Evolutionary conservation across 345 rosid genomes (phyloP).

Genomic region (Boechera divaricarpa): DNA sequence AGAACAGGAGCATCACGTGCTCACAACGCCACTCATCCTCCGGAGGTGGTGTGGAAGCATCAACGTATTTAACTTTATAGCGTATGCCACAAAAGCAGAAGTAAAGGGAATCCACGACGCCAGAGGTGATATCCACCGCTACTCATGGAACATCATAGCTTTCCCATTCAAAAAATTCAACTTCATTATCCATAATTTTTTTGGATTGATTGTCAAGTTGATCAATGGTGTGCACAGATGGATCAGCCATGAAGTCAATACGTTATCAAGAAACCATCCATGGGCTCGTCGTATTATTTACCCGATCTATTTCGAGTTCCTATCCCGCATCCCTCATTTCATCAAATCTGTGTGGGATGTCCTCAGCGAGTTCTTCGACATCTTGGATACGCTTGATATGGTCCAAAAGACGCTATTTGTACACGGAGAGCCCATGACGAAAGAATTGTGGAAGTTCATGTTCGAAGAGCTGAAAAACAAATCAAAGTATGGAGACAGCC

Average conservation of each 20-base stretch:
- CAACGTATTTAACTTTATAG: conserved; percentile 53
- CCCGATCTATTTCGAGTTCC: conserved; percentile 35
- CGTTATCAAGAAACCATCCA: conserved; percentile 5
- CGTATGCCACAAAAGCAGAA: conserved; percentile 50
- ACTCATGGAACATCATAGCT: conserved; percentile 2
- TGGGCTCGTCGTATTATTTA: conserved; percentile 17
- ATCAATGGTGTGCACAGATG: conserved; percentile 2
- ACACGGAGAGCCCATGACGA: conserved; percentile 51
- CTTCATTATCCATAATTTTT: background rate
- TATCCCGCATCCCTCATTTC: conserved; percentile 37
- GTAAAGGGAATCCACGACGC: conserved; percentile 40
- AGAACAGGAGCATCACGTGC: background rate
- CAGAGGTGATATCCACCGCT: conserved; percentile 24
- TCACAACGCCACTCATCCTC: conserved; percentile 43
- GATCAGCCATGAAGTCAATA: conserved; percentile 40
- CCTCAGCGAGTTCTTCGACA: conserved; percentile 40
- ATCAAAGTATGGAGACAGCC: conserved; percentile 52
- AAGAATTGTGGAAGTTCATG: conserved; percentile 56
- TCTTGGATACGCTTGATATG: conserved; percentile 44
- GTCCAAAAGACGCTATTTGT: conserved; percentile 38
- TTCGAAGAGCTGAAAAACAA: conserved; percentile 50
- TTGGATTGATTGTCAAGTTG: background rate
- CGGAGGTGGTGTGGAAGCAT: conserved; percentile 67
- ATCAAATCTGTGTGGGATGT: background rate
- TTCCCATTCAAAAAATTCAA: background rate